Base-by-base conservation (phyloP, 208 protist species). In the Spironucleus salmonicida region DNA sequence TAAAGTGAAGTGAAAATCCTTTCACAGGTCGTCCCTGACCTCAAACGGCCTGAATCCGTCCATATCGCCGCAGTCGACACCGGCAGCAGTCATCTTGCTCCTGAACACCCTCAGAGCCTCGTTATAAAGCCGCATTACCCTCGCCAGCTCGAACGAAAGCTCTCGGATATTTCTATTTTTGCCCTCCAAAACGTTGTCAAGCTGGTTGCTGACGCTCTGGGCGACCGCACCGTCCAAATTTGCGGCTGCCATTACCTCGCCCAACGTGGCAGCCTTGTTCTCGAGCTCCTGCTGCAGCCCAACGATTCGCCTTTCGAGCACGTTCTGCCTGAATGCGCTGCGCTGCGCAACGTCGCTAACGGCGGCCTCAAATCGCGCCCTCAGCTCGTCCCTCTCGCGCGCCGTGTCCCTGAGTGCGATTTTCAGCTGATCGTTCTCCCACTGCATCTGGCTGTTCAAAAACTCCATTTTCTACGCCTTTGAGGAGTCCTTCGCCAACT, bases 271-370 rank as follows among this genome's bases (percentile, higher is more conserved):
- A 57, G 93, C 90, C 58, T 90, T 88, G 58, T 91, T 89, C 77
- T 95, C 92, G 58, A 95, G 78, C 75, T 91, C 82, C 42, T 86
- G 85, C 62, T 90, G 82, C 26, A 95, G 87, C 39, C 92, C 83
- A 79, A 90, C 85, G 15, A 97, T 77, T 85, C 94, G 94, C 78
- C 90, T 92, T 74, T 95, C 88, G 29, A 96, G 82, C 29, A 97
- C 80, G 66, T 94, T 87, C 74, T 93, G 90, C 40, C 91, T 89
- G 79, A 95, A 94, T 23, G 87, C 87, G 0, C 86, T 85, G 82
- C 93, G 93, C 71, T 91, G 87, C 81, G 95, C 91, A 30, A 96
- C 92, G 29, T 94, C 90, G 74, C 94, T 87, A 69, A 96, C 83
- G 19, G 90, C 84, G 0, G 59, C 78, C 79, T 95, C 90, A 78